A percentile compares a stretch with the other conserved stretches of the same genome.
These are phyloP conservation scores for Globisporangium sylvaticum DNA, from an alignment of 352 stramenopile species.

Conservation along the genomic window DNA sequence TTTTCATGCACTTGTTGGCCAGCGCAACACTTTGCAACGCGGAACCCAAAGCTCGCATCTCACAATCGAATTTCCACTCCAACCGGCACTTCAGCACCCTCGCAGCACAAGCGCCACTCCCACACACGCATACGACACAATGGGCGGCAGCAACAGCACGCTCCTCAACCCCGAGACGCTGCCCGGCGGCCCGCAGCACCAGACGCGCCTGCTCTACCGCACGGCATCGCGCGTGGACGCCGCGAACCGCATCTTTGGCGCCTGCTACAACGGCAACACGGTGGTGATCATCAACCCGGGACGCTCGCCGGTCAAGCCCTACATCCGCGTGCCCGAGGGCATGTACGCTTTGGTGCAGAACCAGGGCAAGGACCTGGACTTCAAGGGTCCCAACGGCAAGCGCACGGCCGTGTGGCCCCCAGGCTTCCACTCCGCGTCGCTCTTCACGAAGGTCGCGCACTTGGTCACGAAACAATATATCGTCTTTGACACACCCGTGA, in stretches of 20 bases:
- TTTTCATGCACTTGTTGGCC: too few species aligned
- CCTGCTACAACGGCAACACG: slow-evolving; percentile 79
- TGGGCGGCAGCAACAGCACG: background rate
- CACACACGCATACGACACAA: background rate
- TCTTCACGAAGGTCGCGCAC: slow-evolving; percentile 83
- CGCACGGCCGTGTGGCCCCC: slow-evolving; percentile 65
- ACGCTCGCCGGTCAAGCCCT: slow-evolving; percentile 53
- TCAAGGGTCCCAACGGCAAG: slow-evolving; percentile 36
- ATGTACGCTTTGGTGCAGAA: slow-evolving; percentile 87
- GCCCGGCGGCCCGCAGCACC: slow-evolving; percentile 15
- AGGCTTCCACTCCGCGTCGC: slow-evolving; percentile 67
- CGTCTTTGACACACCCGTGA: slow-evolving; percentile 85
- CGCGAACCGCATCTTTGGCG: slow-evolving; percentile 71
- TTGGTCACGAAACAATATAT: slow-evolving; percentile 88
- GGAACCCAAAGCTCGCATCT: too few species aligned
- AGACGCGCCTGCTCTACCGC: slow-evolving; percentile 62
- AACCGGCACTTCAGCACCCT: too few species aligned
- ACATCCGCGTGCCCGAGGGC: slow-evolving; percentile 85
- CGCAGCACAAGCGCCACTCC: background rate
- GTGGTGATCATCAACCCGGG: slow-evolving; percentile 77
- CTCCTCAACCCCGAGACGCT: background rate
- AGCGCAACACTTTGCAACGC: too few species aligned
- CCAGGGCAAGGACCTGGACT: slow-evolving; percentile 76
- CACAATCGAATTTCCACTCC: too few species aligned
- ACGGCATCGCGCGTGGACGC: slow-evolving; percentile 52